Evolutionary conservation across 1,139 yeast species (phyloP), one percentile per base, ranked within the genome.

Genomic region (Lodderomyces theae): DNA sequence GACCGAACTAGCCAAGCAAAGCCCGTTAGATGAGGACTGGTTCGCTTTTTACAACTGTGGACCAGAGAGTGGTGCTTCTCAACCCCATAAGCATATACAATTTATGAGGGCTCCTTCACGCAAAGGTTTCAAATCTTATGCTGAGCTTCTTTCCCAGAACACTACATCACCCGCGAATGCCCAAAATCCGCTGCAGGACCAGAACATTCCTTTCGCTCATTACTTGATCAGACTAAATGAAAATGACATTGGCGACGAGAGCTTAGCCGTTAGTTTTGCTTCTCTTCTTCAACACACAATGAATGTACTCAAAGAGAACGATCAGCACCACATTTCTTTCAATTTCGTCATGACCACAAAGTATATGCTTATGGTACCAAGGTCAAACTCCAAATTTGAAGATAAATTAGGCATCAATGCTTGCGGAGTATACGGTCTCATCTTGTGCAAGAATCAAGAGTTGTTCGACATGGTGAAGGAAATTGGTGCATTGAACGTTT

Each of bases 1-100:
- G 44, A 41, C 43, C 9, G 45, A 48, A 3, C 53, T 71, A 42
- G 51, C 51, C 41, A 42, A 50, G 9, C 35, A 40, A 3, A 52
- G 52, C 26, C 53, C 51, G 5, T 54, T 58, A 35, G 53, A 62
- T 2, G 56, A 63, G 46, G 47, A 61, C 48, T 67, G 73, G 74
- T 71, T 90, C 60, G 92, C 88, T 0, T 90, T 92, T 61, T 92
- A 79, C 72, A 92, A 92, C 59, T 82, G 89, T 57, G 97, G 97
- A 4, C 79, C 80, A 19, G 74, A 80, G 52, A 82, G 95, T 50
- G 98, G 97, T 1, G 96, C 96, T 7, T 87, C 96, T 0, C 94
- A 89, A 53, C 84, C 88, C 37, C 98, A 92, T 64, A 87, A 87
- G 54, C 98, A 92, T 63, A 63, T 90, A 46, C 98, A 92, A 61